A percentile compares a stretch with the other conserved stretches of the same genome.
phyloP scores from a whole-genome alignment of 2,329 filamentous ascomycete genomes.

The Acephala macrosclerotiorum region DNA sequence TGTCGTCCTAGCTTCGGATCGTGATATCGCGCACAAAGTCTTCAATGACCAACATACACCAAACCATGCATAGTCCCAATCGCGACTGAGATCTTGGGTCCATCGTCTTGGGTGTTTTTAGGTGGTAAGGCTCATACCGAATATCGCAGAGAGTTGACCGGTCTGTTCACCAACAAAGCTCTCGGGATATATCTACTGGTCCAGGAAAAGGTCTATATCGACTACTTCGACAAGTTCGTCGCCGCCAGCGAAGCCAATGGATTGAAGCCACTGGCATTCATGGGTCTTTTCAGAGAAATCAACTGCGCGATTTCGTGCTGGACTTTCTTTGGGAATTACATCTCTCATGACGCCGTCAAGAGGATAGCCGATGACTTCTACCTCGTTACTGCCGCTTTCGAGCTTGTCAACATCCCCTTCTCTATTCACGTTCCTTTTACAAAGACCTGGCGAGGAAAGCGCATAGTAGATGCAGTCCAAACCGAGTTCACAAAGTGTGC shows the following conservation, averaged over 20 bases:
- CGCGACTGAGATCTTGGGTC: slow-evolving; percentile 76
- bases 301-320: slow-evolving; percentile 81
- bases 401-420: slow-evolving; percentile 79
- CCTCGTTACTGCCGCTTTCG: slow-evolving; percentile 77
- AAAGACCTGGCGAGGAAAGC: slow-evolving; percentile 80
- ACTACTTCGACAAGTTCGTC: slow-evolving; percentile 75
- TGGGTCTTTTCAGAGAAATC: slow-evolving; percentile 77
- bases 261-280: slow-evolving; percentile 69
- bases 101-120: slow-evolving; percentile 80
- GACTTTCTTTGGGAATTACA: slow-evolving; percentile 83
- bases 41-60: slow-evolving; percentile 80
- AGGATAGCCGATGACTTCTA: slow-evolving; percentile 83
- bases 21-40: slow-evolving; percentile 81
- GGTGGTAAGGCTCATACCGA: slow-evolving; percentile 80
- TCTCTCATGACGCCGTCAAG: slow-evolving; percentile 73
- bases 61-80: slow-evolving; percentile 82
- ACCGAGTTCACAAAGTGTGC: slow-evolving; percentile 75
- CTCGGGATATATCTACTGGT: slow-evolving; percentile 75
- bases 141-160: slow-evolving; percentile 77
- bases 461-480: slow-evolving; percentile 74
- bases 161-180: slow-evolving; percentile 77
- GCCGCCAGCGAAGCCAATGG: slow-evolving; percentile 60
- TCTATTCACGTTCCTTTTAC: slow-evolving; percentile 77
- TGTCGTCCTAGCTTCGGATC: slow-evolving; percentile 78
- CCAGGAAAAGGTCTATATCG: slow-evolving; percentile 75